These are phyloP conservation scores for Eremomyces bilateralis DNA, from an alignment of 495 filamentous ascomycete species.

Conservation along the genomic window DNA sequence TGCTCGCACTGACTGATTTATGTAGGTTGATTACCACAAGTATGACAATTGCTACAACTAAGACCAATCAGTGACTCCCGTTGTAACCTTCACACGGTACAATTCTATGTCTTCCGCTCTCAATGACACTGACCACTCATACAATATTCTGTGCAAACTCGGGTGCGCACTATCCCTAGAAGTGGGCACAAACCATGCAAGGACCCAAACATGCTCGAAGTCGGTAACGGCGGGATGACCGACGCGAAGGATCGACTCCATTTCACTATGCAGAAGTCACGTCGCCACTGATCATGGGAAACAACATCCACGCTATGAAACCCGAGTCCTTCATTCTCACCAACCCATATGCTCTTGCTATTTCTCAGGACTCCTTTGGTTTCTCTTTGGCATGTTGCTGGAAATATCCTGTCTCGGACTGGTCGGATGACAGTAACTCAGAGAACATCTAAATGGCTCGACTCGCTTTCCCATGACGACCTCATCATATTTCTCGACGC, in stretches of 20 bases:
- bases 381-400: conserved; percentile 5
- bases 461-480: conserved; percentile 24
- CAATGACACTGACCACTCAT: conserved; percentile 26
- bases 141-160: too few relatives aligned
- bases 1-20: too few relatives aligned
- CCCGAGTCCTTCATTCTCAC: conserved; percentile 12
- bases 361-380: conserved; percentile 9
- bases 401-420: conserved; percentile 7
- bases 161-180: conserved; percentile 29
- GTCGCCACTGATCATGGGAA: conserved; percentile 15
- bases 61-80: conserved; percentile 26
- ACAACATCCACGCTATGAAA: conserved; percentile 9
- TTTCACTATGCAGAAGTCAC: conserved; percentile 14
- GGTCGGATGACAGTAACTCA: conserved; percentile 17
- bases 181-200: conserved; percentile 28
- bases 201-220: conserved; percentile 18
- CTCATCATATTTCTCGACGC: conserved; percentile 26
- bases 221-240: conserved; percentile 9
- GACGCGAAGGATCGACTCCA: conserved; percentile 15
- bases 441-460: conserved; percentile 29
- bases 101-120: conserved; percentile 39
- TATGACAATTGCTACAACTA: conserved; percentile 52
- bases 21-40: conserved; percentile 28
- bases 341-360: conserved; percentile 13
- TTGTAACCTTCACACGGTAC: conserved; percentile 30